Evolutionary conservation across 352 stramenopile species (phyloP).

Genomic region (Pythium aquatile): DNA sequence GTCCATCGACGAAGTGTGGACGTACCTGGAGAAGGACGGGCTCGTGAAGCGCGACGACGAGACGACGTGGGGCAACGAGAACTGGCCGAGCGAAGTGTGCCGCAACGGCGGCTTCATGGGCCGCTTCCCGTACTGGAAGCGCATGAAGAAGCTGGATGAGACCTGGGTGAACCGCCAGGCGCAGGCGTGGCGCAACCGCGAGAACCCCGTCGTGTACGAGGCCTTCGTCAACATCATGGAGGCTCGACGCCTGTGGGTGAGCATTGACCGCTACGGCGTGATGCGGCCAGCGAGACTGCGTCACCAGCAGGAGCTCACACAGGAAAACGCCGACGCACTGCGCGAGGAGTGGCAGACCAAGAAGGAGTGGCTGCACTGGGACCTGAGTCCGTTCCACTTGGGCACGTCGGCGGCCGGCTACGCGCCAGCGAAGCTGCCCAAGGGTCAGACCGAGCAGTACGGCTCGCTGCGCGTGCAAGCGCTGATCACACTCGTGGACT

Average conservation of each 20-base stretch:
- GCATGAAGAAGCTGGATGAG: constrained; percentile 49
- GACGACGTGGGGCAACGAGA: constrained; percentile 43
- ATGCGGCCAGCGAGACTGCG: constrained; percentile 39
- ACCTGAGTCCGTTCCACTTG: constrained; percentile 49
- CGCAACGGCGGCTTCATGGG: constrained; percentile 51
- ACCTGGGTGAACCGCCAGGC: constrained; percentile 41
- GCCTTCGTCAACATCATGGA: constrained; percentile 39
- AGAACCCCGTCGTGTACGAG: constrained; percentile 37
- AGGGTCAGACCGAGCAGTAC: constrained; percentile 28
- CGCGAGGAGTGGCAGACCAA: constrained; percentile 44
- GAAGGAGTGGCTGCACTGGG: constrained; percentile 54
- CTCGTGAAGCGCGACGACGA: constrained; percentile 41
- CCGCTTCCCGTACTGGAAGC: constrained; percentile 51
- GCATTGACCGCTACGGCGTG: constrained; percentile 49
- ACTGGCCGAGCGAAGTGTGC: constrained; percentile 43
- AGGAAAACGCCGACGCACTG: constrained; percentile 35
- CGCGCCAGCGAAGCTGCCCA: constrained; percentile 24
- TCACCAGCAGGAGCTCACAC: constrained; percentile 21
- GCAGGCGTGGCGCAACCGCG: constrained; percentile 48
- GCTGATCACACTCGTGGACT: constrained; percentile 42
- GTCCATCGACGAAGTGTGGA: constrained; percentile 47
- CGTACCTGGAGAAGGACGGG: constrained; percentile 43
- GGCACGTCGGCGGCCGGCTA: constrained; percentile 46
- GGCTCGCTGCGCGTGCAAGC: constrained; percentile 45
- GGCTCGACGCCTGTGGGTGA: constrained; percentile 39